phyloP scores from a whole-genome alignment of 169 alveolate genomes.

The Cryptosporidium baileyi region DNA sequence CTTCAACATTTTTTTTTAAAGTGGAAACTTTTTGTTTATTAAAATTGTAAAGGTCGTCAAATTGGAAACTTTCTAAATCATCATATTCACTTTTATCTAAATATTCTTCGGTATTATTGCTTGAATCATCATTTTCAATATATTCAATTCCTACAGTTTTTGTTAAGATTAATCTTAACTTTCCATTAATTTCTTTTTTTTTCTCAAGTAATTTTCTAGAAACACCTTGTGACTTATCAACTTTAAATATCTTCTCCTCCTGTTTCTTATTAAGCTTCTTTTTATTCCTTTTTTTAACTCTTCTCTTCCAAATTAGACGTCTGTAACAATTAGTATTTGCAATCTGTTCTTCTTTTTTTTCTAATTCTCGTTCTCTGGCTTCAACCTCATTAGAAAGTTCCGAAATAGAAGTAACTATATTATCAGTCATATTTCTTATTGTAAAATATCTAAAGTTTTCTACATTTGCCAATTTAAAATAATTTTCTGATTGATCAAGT shows the following conservation, averaged over 20 bases:
- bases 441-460: slow-evolving; percentile 47
- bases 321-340: slow-evolving; percentile 62
- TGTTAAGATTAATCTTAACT: neutral
- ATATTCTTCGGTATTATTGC: neutral
- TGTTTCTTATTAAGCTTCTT: slow-evolving; percentile 16
- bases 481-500: slow-evolving; percentile 33
- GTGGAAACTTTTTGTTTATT: slow-evolving; percentile 3
- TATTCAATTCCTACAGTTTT: slow-evolving; percentile 3
- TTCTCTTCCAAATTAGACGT: slow-evolving; percentile 60
- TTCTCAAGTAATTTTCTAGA: neutral
- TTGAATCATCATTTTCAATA: neutral
- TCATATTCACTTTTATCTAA: neutral
- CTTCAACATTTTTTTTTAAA: slow-evolving; percentile 19
- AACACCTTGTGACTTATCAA: neutral
- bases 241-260: neutral
- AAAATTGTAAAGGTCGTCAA: slow-evolving; percentile 53
- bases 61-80: slow-evolving; percentile 61
- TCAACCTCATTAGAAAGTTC: slow-evolving; percentile 25
- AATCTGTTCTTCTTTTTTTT: slow-evolving; percentile 17
- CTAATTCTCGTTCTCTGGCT: neutral
- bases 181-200: slow-evolving; percentile 38
- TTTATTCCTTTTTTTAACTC: slow-evolving; percentile 34
- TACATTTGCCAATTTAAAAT: slow-evolving; percentile 26
- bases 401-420: neutral
- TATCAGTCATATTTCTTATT: slow-evolving; percentile 24